Evolutionary conservation across 352 stramenopile species (phyloP).

Genomic region (Phytophthora rubi): DNA sequence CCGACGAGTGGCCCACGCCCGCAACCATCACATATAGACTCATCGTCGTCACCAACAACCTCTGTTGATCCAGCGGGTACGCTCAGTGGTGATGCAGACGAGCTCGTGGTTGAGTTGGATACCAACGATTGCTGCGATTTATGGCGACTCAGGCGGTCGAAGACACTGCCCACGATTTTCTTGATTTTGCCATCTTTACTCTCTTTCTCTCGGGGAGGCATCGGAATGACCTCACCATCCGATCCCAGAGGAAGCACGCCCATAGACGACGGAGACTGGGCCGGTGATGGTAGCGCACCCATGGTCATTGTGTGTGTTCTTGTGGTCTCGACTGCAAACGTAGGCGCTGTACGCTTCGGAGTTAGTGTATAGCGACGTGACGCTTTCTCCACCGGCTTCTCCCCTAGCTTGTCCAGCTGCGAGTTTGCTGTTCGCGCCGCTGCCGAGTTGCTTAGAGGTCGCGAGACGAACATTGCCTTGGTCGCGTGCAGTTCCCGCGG

Average conservation of each 20-base stretch:
- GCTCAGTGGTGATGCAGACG: slow-evolving; percentile 25
- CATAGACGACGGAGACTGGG: slow-evolving; percentile 36
- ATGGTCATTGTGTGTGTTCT: slow-evolving; percentile 43
- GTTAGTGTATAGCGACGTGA: slow-evolving; percentile 48
- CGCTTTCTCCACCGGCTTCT: slow-evolving; percentile 30
- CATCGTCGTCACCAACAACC: slow-evolving; percentile 47
- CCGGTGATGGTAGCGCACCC: slow-evolving; percentile 40
- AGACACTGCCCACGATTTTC: slow-evolving; percentile 79
- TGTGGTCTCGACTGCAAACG: slow-evolving; percentile 43
- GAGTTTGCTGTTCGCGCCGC: slow-evolving; percentile 22
- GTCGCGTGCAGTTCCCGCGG: slow-evolving; percentile 67
- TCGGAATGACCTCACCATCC: slow-evolving; percentile 32
- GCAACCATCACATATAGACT: slow-evolving; percentile 72
- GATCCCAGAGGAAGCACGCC: slow-evolving; percentile 27
- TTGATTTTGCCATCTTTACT: slow-evolving; percentile 76
- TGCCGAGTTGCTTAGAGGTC: slow-evolving; percentile 41
- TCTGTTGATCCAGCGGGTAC: slow-evolving; percentile 13
- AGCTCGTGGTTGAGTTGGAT: slow-evolving; percentile 17
- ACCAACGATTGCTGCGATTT: slow-evolving; percentile 51
- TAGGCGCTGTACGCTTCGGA: slow-evolving; percentile 34
- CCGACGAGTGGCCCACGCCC: slow-evolving; percentile 55
- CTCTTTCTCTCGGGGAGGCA: slow-evolving; percentile 33
- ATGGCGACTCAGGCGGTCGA: slow-evolving; percentile 72
- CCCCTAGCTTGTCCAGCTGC: slow-evolving; percentile 23
- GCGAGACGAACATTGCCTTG: slow-evolving; percentile 74